Base-by-base conservation (phyloP, 441 rosid genomes). In the California macrophylla region DNA sequence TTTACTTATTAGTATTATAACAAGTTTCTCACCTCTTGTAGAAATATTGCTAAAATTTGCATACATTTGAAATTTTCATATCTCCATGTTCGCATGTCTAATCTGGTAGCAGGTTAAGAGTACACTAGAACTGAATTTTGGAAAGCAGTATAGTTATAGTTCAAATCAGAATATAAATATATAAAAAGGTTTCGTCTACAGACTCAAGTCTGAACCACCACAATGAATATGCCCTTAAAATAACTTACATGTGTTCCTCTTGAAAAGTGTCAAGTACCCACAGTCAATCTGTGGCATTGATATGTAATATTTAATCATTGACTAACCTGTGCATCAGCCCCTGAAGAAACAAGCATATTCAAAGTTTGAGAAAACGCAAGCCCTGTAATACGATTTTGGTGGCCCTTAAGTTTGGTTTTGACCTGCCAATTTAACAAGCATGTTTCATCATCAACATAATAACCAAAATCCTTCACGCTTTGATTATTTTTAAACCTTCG, bases 241-340 rank as follows among this genome's bases (percentile, higher is more conserved):
- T 6, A 38, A 38, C 45, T 38, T 38, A 3, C 2, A 8, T 2
- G 45, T 12, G 6, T 30, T 30, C 34, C 34, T 30, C 34, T 30
- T 30, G 45, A 38, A 9, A 38, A 38, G 7, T 38, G 9, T 10
- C 7, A 4, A 36, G 40, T 36, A 36, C 40, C 6, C 40, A 30
- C 6, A 36, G 40, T 36, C 40, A 36, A 5, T 4, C 24, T 56
- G 5, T 21, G 62, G 26, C 26, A 23, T 2, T 56, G 62, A 23
- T 21, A 56, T 58, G 60, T 18, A 40, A 40, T 1, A 6, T 38
- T 3, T 2, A 28, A 45, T 15, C 18, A 42, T 10, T 64, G 6
- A 29, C 70, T 66, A 68, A 82, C 89, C 89, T 82, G 86, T 58
- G 84, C 77, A 76, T 85, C 89, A 52, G 83, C 85, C 67, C 87